A percentile compares a stretch with the other conserved stretches of the same genome.
These are phyloP conservation scores for Eurotiales sp. DNA, from an alignment of 2,329 filamentous ascomycete species.

Conservation along the genomic window DNA sequence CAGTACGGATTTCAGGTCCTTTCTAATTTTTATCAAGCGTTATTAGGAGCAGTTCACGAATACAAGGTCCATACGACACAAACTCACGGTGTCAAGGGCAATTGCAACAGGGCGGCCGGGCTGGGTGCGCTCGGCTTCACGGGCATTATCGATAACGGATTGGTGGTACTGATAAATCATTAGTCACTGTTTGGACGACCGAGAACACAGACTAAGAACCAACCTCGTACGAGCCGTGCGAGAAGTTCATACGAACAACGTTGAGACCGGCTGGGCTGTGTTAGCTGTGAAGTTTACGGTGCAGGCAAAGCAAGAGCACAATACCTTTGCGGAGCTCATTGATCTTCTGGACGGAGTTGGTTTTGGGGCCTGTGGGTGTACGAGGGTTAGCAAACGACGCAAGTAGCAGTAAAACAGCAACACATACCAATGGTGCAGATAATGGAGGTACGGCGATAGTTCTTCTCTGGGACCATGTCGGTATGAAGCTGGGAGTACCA, in stretches of 20 bases:
- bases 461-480: conserved; percentile 77
- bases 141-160: conserved; percentile 94
- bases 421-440: conserved; percentile 87
- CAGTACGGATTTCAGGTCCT: conserved; percentile 83
- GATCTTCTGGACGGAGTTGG: conserved; percentile 95
- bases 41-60: conserved; percentile 15
- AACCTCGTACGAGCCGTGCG: conserved; percentile 80
- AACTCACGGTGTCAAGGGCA: conserved; percentile 75
- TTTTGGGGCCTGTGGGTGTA: conserved; percentile 70
- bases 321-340: conserved; percentile 78
- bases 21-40: conserved; percentile 44
- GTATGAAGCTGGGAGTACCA: conserved; percentile 81
- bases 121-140: conserved; percentile 74
- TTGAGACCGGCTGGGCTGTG: conserved; percentile 70
- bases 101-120: conserved; percentile 87
- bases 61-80: not conserved
- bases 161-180: conserved; percentile 71
- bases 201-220: conserved; percentile 14
- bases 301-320: too few relatives aligned
- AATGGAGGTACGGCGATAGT: conserved; percentile 95
- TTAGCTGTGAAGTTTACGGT: too few relatives aligned
- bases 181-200: not conserved
- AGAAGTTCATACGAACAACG: conserved; percentile 99
- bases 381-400: conserved; percentile 22
- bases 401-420: not conserved